Evolutionary conservation across 306 rosid species (phyloP), one percentile per base, ranked within the genome.

Genomic region (Benincasa hispida): DNA sequence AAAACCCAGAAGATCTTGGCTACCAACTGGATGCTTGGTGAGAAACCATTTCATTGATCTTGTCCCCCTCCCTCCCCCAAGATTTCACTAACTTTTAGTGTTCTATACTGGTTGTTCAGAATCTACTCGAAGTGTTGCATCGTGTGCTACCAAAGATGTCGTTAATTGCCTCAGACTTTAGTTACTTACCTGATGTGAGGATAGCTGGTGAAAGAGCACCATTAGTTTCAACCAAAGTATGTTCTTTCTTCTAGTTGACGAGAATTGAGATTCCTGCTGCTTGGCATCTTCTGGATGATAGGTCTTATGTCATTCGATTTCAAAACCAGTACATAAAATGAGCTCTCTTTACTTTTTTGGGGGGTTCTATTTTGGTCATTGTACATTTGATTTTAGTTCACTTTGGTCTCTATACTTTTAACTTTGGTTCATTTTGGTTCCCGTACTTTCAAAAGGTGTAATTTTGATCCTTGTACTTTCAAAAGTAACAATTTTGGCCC

Each of bases 1-100:
- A 32, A 90, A 84, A 81, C 92, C 97, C 39, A 89, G 80, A 81
- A 91, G 91, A 89, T 85, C 91, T 84, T 94, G 98, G 98, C 86
- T 93, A 51, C 98, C 98, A 60, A 93, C 97, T 59, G 98, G 97
- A 77, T 91, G 97, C 86, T 78, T 90, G 98, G 98, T 94, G 75
- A 86, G 92, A 19, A 86, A 79, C 24, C 24, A 45, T 22, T 45
- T 15, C n/a, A 67, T 19, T 72, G 18, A 75, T 25, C 80, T 73
- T 25, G 18, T 48, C 22, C 39, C 27, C 56, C 3, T 45, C 75
- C 37, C 75, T 24, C 75, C 57, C 37, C 14, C 37, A 25, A 45
- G 57, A 79, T 24, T 55, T 37, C 51, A 24, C 78, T 55, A 75
- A 78, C 76, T 63, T 41, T n/a, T 86, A 28, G 78, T 79, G 57